Conservation (phyloP, 2,329 filamentous ascomycete genomes). For the Fusarium annulatum region DNA sequence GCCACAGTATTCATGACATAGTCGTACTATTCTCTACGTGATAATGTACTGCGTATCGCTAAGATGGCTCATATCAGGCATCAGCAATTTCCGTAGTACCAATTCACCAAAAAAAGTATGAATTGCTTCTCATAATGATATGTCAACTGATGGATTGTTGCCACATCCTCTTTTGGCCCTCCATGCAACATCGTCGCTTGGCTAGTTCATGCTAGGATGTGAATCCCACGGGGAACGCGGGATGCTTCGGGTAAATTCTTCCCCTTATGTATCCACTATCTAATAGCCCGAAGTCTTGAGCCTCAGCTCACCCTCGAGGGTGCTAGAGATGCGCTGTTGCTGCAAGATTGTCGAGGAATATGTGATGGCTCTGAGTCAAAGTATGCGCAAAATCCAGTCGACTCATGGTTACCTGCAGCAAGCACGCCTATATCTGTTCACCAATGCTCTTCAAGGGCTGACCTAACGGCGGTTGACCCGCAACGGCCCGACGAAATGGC, state of each 20-base stretch:
- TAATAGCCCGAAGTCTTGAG: too few relatives aligned
- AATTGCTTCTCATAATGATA: not conserved
- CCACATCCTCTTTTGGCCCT: not conserved
- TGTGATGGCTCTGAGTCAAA: not conserved
- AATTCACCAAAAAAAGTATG: fast-evolving
- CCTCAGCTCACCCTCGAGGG: too few relatives aligned
- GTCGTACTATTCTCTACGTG: fast-evolving
- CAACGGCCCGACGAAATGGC: not conserved
- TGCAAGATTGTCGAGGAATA: too few relatives aligned
- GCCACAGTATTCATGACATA: too few relatives aligned
- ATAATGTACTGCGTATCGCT: fast-evolving
- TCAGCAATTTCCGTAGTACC: fast-evolving
- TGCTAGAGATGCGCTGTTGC: too few relatives aligned
- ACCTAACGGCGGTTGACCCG: not conserved
- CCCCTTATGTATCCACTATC: fast-evolving
- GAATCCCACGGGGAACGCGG: not conserved
- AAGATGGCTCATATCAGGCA: fast-evolving
- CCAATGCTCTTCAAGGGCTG: too few relatives aligned
- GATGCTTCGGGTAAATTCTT: too few relatives aligned
- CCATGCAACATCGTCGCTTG: not conserved
- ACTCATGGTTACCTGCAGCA: fast-evolving
- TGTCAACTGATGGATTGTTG: not conserved
- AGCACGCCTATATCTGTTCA: too few relatives aligned
- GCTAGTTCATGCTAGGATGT: not conserved
- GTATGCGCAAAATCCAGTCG: not conserved